Percentiles rank a stretch among this genome's conserved stretches.
phyloP scores from a whole-genome alignment of 163 green algal species.

The Volvox carteri region DNA sequence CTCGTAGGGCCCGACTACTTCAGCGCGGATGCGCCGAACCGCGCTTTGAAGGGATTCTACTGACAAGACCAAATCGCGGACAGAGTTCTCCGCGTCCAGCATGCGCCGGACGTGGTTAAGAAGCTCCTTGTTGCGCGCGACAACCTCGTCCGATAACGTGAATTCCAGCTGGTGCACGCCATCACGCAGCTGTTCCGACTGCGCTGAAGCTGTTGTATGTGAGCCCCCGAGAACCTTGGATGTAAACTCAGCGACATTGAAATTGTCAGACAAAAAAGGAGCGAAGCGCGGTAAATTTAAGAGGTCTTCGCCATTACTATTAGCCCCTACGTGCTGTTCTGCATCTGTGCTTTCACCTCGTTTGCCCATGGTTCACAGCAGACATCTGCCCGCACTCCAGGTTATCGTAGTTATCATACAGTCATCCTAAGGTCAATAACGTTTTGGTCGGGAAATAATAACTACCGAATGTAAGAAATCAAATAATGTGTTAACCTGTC shows the following conservation, averaged over 20 bases:
- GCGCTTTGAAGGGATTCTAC: conserved; percentile 85
- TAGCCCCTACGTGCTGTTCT: not conserved
- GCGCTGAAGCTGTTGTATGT: conserved; percentile 77
- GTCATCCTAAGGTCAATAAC: not conserved
- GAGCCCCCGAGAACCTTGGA: conserved; percentile 75
- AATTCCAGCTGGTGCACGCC: conserved; percentile 77
- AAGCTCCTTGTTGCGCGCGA: conserved; percentile 72
- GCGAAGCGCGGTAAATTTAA: conserved; percentile 67
- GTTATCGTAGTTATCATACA: not conserved
- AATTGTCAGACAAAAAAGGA: conserved; percentile 78
- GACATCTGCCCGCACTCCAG: not conserved
- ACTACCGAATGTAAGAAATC: not conserved
- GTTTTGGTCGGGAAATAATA: not conserved
- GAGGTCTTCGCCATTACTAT: conserved; percentile 26
- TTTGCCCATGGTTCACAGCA: conserved; percentile 57
- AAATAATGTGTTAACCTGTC: not conserved
- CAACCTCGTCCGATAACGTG: conserved; percentile 71
- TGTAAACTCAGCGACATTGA: conserved; percentile 86
- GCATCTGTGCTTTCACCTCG: conserved; percentile 52
- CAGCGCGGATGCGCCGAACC: conserved; percentile 79
- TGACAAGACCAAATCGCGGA: conserved; percentile 77
- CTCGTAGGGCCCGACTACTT: conserved; percentile 88
- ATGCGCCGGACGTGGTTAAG: conserved; percentile 75
- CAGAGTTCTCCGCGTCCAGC: conserved; percentile 78
- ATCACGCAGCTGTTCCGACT: conserved; percentile 78